Conservation (phyloP, 108 stramenopile species). For the Fragilariopsis cylindrus region DNA sequence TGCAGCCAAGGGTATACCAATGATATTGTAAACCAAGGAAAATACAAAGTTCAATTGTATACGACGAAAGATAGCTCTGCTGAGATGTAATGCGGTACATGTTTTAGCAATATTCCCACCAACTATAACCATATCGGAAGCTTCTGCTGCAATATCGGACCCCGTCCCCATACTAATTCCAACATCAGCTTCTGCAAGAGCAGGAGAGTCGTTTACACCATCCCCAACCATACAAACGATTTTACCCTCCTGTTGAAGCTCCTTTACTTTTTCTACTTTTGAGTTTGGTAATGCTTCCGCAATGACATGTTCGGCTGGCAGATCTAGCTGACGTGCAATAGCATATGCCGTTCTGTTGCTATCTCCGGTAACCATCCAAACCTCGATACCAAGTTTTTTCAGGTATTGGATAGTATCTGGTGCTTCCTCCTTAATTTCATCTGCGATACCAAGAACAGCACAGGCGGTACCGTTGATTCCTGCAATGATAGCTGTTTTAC, state of each 20-base stretch:
- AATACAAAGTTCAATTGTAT: conserved; percentile 91
- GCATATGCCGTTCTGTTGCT: conserved; percentile 85
- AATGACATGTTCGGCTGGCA: conserved; percentile 68
- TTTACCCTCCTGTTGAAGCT: conserved; percentile 66
- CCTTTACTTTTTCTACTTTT: conserved; percentile 73
- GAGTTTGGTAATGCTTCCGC: conserved; percentile 87
- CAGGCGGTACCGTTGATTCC: conserved; percentile 66
- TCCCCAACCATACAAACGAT: conserved; percentile 96
- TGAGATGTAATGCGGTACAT: conserved; percentile 87
- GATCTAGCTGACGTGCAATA: conserved; percentile 77
- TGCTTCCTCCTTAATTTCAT: conserved; percentile 81
- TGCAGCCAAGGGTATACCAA: conserved; percentile 95
- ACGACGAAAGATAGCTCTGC: conserved; percentile 83
- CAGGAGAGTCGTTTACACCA: conserved; percentile 98
- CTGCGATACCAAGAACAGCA: conserved; percentile 84
- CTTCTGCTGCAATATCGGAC: conserved; percentile 95
- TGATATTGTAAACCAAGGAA: conserved; percentile 94
- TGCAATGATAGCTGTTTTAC: conserved; percentile 84
- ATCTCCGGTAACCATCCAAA: conserved; percentile 99
- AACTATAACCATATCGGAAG: conserved; percentile 94
- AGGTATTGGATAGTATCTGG: conserved; percentile 64
- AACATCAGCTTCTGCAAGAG: conserved; percentile 92
- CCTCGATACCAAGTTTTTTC: conserved; percentile 76
- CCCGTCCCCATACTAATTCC: conserved; percentile 97
- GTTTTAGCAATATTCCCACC: conserved; percentile 86